Base-by-base conservation (phyloP, 1,284 basidiomycete species). In the Athelia sp. region DNA sequence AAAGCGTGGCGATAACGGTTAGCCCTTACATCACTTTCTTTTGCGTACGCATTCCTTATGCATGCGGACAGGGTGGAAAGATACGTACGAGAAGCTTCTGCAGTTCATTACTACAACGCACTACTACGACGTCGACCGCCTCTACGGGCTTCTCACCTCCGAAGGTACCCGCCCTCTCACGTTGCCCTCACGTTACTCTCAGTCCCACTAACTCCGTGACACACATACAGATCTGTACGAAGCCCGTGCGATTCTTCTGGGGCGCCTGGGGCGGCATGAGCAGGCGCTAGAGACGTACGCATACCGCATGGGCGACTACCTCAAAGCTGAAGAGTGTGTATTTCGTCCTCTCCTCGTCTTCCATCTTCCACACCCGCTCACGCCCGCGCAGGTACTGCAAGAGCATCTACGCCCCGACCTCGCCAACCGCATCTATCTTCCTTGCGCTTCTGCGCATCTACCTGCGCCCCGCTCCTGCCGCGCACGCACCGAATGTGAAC, bases 281-380 rank as follows among this genome's bases (percentile, higher is more conserved):
- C 90, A 87, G 52, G 96, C 96, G 0, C 78, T 99, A 21, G 87
- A 92, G 60, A 81, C 97, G 22, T 98, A 98, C 64, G 93, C 95
- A 1, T 88, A 96, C 61, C 81, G 83, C 42, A 73, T 98, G 23
- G 76, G 84, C 31, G 90, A 96, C 62, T 90, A 87, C 62, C 55
- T 69, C 13, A 90, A 90, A 52, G 97, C 97, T 0, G 96, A 98
- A 71, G 82, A 89, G 88, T 93, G 58, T 56, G 82, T 51, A 43
- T 53, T 35, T 17, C 21, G 36, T 29, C 50, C n/a, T 21, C 21
- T 29, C 50, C 47, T 32, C 50, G 43, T 47, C 52, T 13, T 13
- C 6, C 26, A 29, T 13, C 13, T n/a, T n/a, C n/a, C n/a, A n/a
- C n/a, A n/a, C n/a, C n/a, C n/a, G n/a, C 22, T 32, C 38, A n/a